Base-by-base conservation (phyloP, 768 basidiomycete species). In the Lentinus tigrinus region DNA sequence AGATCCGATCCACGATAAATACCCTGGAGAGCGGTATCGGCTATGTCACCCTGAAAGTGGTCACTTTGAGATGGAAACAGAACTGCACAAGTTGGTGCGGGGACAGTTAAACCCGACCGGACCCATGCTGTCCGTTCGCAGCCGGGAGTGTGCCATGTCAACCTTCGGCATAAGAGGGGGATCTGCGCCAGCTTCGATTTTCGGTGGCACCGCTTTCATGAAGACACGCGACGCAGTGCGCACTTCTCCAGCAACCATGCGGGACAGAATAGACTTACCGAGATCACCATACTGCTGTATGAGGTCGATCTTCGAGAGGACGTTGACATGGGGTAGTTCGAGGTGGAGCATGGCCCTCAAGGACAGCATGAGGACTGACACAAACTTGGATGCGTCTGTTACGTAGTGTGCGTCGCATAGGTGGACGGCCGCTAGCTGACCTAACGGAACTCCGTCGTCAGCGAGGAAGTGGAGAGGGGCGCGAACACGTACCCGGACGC, bases 291-390 rank as follows among this genome's bases (percentile, higher is more conserved):
- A 95, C 63, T 89, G 85, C 17, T 82, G 78, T 17, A 99, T 77
- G n/a, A 98, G 76, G 73, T 99, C 97, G 54, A 98, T 80, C 73
- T 99, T 99, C 9, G 93, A 95, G 14, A 99, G 78, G 3, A 99
- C 97, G 68, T 99, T 98, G 74, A 99, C 79, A 70, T 98, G 97
- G 0, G 97, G 97, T n/a, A 98, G 81, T 67, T 97, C 97, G 54
- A 99, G 81, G 67, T 98, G 95, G n/a, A 99, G 79, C 97, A 98
- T 98, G 16, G 96, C 92, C 48, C 97, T 83, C 26, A 99, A 80
- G 11, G 95, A 93, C 13, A 98, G 84, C 36, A 99, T 81, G 42
- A 98, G 81, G 37, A 98, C 85, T 13, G 95, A 94, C 58, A 98
- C 81, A 73, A 95, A 99, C 76, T 98, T 98, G 3, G 93, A 81